Base-by-base conservation (phyloP, 2,329 filamentous ascomycete species). In the Alternaria hordeiaustralica region DNA sequence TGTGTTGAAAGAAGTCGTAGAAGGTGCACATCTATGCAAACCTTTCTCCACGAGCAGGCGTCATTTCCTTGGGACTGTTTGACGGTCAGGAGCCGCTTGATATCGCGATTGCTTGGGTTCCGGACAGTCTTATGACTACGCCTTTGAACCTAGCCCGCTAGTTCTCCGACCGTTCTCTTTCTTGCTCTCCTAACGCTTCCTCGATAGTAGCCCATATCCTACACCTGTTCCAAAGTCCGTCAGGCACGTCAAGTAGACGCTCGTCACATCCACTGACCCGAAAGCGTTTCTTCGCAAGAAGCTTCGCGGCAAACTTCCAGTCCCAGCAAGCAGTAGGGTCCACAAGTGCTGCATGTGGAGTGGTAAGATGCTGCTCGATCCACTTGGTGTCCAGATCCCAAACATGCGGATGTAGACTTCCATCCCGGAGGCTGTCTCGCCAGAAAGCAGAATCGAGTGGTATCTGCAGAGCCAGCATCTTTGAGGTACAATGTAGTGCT, bases 121-220 rank as follows among this genome's bases (percentile, higher is more conserved):
- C 21, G 9, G 13, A 18, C 9, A 25, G 30, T 23, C 21, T 23
- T 33, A 25, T 12, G 49, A 53, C 20, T 18, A n/a, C 30, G 10
- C 13, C 45, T 10, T 12, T 47, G 21, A 28, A 26, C 18, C 6
- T 28, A 5, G 47, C 6, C 44, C 21, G 21, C 54, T 41, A 51
- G 47, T 25, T 11, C 36, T 56, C 26, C 8, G 23, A 23, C 20
- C 4, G n/a, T 7, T 21, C 3, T 18, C 20, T 41, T 5, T 30
- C 23, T 23, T 44, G 20, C 11, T 60, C 20, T 15, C 55, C 25
- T 21, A 68, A 26, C 5, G 57, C 72, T 47, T 71, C 65, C 54
- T 71, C 65, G 7, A 74, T 54, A 21, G 69, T 70, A 20, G 57
- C 66, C 74, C 73, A 75, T 11, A 76, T 75, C 25, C 74, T 66